phyloP scores from a whole-genome alignment of 140 eudicot species.

The Anethum foeniculum region DNA sequence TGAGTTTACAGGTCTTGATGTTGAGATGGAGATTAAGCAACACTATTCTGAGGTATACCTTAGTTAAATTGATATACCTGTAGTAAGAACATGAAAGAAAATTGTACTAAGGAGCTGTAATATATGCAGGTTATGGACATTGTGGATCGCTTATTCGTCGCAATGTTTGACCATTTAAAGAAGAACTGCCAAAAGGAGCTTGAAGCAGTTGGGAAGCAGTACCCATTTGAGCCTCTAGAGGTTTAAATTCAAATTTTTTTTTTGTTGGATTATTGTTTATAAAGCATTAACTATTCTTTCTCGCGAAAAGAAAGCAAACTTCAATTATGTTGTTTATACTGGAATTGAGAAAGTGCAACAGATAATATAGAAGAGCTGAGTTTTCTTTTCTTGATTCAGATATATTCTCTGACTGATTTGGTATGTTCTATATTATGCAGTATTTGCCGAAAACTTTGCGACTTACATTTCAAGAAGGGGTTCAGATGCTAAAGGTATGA shows the following conservation, averaged over 20 bases:
- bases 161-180: constrained; percentile 66
- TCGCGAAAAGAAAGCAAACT: background rate
- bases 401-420: constrained; percentile 11
- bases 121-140: constrained; percentile 83
- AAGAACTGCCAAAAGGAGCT: constrained; percentile 57
- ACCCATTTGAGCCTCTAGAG: constrained; percentile 76
- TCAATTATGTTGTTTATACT: background rate
- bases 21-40: constrained; percentile 78
- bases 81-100: background rate
- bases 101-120: background rate
- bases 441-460: constrained; percentile 62
- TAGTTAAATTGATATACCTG: background rate
- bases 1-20: constrained; percentile 87
- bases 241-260: constrained; percentile 16
- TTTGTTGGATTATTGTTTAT: background rate
- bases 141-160: constrained; percentile 71
- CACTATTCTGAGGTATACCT: constrained; percentile 75
- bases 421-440: constrained; percentile 38
- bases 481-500: constrained; percentile 77
- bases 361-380: background rate
- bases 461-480: constrained; percentile 79
- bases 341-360: background rate
- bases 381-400: background rate
- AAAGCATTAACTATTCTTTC: background rate
- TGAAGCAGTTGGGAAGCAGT: constrained; percentile 70